Evolutionary conservation across 768 basidiomycete genomes (phyloP), one percentile per base, ranked within the genome.

Genomic region (Collybiopsis luxurians): DNA sequence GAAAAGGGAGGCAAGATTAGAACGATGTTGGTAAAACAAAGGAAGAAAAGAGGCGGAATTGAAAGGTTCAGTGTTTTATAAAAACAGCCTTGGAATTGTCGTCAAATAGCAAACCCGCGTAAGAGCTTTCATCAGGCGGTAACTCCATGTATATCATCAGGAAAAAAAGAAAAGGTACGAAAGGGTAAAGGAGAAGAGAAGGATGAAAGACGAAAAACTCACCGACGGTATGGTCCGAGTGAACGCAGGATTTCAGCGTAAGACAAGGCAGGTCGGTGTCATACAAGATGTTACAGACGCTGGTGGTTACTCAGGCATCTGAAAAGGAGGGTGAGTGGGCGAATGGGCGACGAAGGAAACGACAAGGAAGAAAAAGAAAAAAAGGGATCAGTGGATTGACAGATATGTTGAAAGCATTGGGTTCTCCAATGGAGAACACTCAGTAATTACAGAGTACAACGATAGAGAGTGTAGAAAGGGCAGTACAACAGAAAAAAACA

Each of bases 21-120:
- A n/a, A n/a, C n/a, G n/a, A n/a, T n/a, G n/a, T n/a, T n/a, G n/a
- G n/a, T n/a, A n/a, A n/a, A n/a, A n/a, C n/a, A n/a, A n/a, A n/a
- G n/a, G 52, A 45, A 53, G 26, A 2, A 0, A 13, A 4, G n/a
- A 42, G 55, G 13, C 23, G 42, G 39, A 36, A 47, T n/a, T n/a
- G n/a, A 52, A 58, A 59, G 48, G 67, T 65, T 87, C 86, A 89
- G 85, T 75, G 69, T 73, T 74, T n/a, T 72, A 76, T 78, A 79
- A 84, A 84, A 79, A 89, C 89, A 92, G 89, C 89, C 89, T 69
- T 81, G 85, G 81, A 84, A 74, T 82, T 83, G 73, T 89, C 89
- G 79, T 89, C 89, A 88, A 69, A 61, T 69, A 23, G n/a, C 75
- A 64, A 59, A 60, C 69, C 72, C 66, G 58, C 26, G 26, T 56